phyloP scores from a whole-genome alignment of 106 monocot genomes.

The Apostasia shenzhenica region DNA sequence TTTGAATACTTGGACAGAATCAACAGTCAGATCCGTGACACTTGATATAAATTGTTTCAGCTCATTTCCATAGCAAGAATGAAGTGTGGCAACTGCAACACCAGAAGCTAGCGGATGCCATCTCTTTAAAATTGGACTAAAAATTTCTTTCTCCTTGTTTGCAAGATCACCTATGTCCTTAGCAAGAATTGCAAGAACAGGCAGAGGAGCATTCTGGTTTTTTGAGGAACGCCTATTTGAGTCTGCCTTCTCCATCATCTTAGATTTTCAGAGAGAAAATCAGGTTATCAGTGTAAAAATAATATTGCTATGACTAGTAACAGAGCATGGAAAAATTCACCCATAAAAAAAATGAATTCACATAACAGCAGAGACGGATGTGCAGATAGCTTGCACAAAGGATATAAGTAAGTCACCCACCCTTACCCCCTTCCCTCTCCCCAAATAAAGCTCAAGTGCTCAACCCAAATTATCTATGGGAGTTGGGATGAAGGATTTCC shows the following conservation, averaged over 20 bases:
- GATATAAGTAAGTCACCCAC: too few relatives aligned
- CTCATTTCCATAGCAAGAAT: conserved; percentile 94
- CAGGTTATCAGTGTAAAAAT: background rate
- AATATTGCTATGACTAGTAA: background rate
- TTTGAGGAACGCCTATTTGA: conserved; percentile 54
- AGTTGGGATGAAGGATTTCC: too few relatives aligned
- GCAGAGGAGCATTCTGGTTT: conserved; percentile 28
- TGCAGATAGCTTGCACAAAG: too few relatives aligned
- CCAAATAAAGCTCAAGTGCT: too few relatives aligned
- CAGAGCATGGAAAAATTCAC: background rate
- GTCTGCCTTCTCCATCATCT: conserved; percentile 92
- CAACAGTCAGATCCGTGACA: conserved; percentile 72
- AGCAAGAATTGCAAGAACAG: conserved; percentile 79
- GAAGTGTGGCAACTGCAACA: conserved; percentile 94
- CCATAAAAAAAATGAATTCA: too few relatives aligned
- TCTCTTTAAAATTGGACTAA: conserved; percentile 79
- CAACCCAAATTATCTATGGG: too few relatives aligned
- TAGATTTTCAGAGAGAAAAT: background rate
- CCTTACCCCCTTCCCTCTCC: too few relatives aligned
- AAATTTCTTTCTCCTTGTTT: conserved; percentile 72
- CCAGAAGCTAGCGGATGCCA: conserved; percentile 95
- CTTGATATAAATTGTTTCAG: conserved; percentile 80
- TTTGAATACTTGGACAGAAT: conserved; percentile 80
- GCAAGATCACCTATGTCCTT: conserved; percentile 84
- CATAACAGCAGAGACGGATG: too few relatives aligned